Evolutionary conservation across 2,329 filamentous ascomycete species (phyloP).

Genomic region (Colletotrichum orchidophilum): DNA sequence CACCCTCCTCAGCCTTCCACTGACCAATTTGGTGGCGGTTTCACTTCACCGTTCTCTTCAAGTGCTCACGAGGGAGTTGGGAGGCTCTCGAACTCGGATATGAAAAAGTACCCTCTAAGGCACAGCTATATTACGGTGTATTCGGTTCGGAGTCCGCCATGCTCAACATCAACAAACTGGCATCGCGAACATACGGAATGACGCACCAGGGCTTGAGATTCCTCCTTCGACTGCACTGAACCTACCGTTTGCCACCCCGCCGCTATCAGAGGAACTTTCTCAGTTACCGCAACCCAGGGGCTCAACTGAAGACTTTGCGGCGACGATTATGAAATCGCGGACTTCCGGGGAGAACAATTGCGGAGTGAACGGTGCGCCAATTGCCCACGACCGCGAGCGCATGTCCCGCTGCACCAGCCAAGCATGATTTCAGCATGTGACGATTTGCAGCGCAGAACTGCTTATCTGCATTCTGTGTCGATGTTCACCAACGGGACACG

Average conservation of each 20-base stretch:
- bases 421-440: not conserved
- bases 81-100: not conserved
- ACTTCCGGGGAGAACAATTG: not conserved
- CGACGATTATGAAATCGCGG: not conserved
- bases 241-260: not conserved
- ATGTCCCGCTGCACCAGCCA: not conserved
- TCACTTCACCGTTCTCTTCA: not conserved
- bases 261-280: not conserved
- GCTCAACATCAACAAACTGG: not conserved
- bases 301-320: not conserved
- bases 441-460: not conserved
- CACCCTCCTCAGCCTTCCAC: not conserved
- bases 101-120: not conserved
- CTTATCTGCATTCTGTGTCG: not conserved
- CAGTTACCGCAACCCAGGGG: not conserved
- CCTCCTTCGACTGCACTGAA: not conserved
- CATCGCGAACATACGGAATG: not conserved
- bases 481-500: not conserved
- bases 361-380: not conserved
- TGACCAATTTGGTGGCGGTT: slow-evolving; percentile 5
- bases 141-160: not conserved
- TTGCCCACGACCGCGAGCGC: not conserved
- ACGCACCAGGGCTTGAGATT: not conserved
- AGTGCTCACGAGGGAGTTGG: not conserved
- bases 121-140: not conserved